Evolutionary conservation across 306 rosid species (phyloP).

Genomic region (Mucuna pruriens): DNA sequence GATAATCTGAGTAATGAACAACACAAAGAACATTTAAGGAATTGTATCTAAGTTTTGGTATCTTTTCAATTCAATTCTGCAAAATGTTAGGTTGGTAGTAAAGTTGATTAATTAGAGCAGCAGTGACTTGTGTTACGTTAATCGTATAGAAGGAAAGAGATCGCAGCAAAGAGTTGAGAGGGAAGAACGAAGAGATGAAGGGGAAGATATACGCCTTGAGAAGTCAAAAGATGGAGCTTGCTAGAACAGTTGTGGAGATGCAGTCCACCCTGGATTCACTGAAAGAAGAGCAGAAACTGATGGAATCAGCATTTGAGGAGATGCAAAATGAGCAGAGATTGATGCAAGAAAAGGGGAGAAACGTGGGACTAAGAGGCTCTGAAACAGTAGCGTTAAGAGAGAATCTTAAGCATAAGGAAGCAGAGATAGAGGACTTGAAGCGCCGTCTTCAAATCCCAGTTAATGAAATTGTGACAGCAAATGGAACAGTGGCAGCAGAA

Average conservation of each 20-base stretch:
- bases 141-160: slow-evolving; percentile 67
- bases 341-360: slow-evolving; percentile 39
- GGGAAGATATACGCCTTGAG: slow-evolving; percentile 55
- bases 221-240: slow-evolving; percentile 77
- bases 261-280: slow-evolving; percentile 73
- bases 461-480: slow-evolving; percentile 39
- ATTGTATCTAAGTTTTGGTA: no score
- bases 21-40: no score
- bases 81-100: background rate
- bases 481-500: slow-evolving; percentile 33
- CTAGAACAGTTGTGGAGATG: slow-evolving; percentile 64
- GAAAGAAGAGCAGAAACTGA: slow-evolving; percentile 70
- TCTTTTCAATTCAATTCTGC: slow-evolving; percentile 9
- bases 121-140: background rate
- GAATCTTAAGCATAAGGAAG: slow-evolving; percentile 68
- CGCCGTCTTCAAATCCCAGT: slow-evolving; percentile 45
- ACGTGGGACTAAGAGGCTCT: slow-evolving; percentile 36
- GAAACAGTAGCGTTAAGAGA: slow-evolving; percentile 47
- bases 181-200: slow-evolving; percentile 72
- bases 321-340: slow-evolving; percentile 67
- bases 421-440: slow-evolving; percentile 65
- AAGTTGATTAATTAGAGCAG: slow-evolving; percentile 3
- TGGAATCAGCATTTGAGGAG: slow-evolving; percentile 67
- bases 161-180: slow-evolving; percentile 55
- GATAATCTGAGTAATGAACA: no score